These are phyloP conservation scores for Fraxinus americana DNA, from an alignment of 257 asterid species.

Conservation along the genomic window DNA sequence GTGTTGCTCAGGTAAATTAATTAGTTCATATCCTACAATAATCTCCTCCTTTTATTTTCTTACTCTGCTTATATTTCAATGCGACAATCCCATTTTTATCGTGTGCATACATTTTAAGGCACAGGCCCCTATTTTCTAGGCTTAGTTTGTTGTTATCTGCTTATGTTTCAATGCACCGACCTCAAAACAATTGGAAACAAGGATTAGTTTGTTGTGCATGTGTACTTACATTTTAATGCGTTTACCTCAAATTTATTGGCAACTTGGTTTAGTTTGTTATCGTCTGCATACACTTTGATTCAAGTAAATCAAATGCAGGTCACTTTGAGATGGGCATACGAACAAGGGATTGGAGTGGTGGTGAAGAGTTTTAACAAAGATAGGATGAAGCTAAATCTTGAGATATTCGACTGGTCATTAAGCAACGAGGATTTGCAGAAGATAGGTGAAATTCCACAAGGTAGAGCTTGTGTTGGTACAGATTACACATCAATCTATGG, in stretches of 20 bases:
- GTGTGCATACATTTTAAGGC: not conserved
- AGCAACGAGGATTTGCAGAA: constrained; percentile 42
- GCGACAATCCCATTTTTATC: not conserved
- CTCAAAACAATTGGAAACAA: not conserved
- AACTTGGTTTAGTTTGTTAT: not conserved
- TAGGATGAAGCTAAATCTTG: constrained; percentile 65
- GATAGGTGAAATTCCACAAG: constrained; percentile 59
- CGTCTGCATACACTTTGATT: not conserved
- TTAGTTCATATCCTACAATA: not conserved
- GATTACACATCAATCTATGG: constrained; percentile 63
- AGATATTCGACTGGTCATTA: constrained; percentile 59
- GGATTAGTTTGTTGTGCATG: not conserved
- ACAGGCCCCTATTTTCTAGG: no score
- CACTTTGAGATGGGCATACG: constrained; percentile 70
- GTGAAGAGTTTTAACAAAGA: constrained; percentile 62
- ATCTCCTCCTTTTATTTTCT: not conserved
- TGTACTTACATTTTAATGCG: not conserved
- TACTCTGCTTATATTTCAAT: not conserved
- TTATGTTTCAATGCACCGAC: no score
- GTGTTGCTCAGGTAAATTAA: constrained; percentile 56
- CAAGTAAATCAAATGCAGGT: constrained; percentile 41
- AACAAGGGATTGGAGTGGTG: constrained; percentile 62
- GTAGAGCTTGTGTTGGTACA: constrained; percentile 52
- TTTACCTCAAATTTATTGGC: not conserved
- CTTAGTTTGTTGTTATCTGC: no score